Evolutionary conservation across 306 rosid genomes (phyloP).

Genomic region (Prunus mongolica): DNA sequence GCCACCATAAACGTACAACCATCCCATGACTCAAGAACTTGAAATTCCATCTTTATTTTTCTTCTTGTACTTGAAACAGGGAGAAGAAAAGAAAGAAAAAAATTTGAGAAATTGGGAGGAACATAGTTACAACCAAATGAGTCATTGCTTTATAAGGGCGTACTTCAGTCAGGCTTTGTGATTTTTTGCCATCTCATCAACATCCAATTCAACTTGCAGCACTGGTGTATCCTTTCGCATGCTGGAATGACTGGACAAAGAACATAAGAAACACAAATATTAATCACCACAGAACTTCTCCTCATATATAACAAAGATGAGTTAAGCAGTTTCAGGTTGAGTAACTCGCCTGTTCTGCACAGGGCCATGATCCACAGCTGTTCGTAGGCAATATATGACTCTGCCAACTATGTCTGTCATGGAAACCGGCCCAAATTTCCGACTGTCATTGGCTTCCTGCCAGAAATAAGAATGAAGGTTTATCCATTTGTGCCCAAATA

Average conservation of each 20-base stretch:
- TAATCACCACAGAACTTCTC: slow-evolving; percentile 2
- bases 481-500: background rate
- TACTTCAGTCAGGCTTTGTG: slow-evolving; percentile 57
- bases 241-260: slow-evolving; percentile 50
- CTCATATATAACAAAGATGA: slow-evolving; percentile 7
- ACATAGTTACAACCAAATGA: slow-evolving; percentile 33
- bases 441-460: slow-evolving; percentile 94
- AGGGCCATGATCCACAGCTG: slow-evolving; percentile 94
- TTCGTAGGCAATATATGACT: slow-evolving; percentile 80
- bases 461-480: slow-evolving; percentile 12
- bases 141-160: slow-evolving; percentile 28
- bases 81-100: slow-evolving; percentile 5
- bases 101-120: slow-evolving; percentile 14
- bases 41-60: slow-evolving; percentile 32
- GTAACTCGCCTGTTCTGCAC: slow-evolving; percentile 73
- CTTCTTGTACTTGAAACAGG: slow-evolving; percentile 26
- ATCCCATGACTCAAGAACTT: slow-evolving; percentile 18
- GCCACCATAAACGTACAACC: slow-evolving; percentile 19
- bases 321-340: slow-evolving; percentile 6
- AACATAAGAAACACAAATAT: slow-evolving; percentile 14
- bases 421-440: slow-evolving; percentile 85
- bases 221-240: slow-evolving; percentile 66
- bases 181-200: slow-evolving; percentile 84
- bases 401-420: slow-evolving; percentile 86
- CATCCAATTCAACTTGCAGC: slow-evolving; percentile 78